Conservation (phyloP, 75 land plant species). For the Adiantum capillusveneris region DNA sequence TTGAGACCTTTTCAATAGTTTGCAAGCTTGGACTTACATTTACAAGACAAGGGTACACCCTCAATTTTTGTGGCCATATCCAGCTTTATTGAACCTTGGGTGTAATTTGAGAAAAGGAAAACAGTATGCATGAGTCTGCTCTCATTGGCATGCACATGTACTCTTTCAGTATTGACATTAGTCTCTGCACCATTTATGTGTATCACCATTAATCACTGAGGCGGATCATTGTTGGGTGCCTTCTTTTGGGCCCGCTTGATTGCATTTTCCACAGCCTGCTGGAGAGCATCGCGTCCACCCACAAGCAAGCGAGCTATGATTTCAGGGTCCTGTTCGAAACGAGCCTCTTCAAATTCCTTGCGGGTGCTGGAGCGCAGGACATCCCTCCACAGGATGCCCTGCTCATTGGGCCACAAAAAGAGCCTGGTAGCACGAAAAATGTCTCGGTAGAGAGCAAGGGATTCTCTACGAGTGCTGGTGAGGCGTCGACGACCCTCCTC, state of each 20-base stretch:
- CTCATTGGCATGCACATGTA: no score
- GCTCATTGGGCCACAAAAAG: constrained; percentile 69
- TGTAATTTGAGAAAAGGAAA: no score
- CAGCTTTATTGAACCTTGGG: no score
- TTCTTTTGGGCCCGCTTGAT: constrained; percentile 30
- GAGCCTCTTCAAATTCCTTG: constrained; percentile 77
- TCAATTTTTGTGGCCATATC: no score
- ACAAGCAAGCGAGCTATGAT: constrained; percentile 64
- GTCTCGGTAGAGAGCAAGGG: constrained; percentile 75
- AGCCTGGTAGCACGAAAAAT: constrained; percentile 66
- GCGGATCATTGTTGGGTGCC: no score
- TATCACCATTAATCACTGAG: no score
- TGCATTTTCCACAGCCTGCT: constrained; percentile 69
- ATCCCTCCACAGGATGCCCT: constrained; percentile 77
- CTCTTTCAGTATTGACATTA: no score
- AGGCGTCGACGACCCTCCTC: constrained; percentile 58
- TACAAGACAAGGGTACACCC: no score
- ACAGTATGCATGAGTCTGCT: no score
- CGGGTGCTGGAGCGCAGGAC: constrained; percentile 65
- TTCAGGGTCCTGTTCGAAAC: constrained; percentile 81
- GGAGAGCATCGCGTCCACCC: constrained; percentile 83
- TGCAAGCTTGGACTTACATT: no score
- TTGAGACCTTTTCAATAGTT: no score
- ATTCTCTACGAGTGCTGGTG: constrained; percentile 80
- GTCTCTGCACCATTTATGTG: no score